Evolutionary conservation across 768 basidiomycete genomes (phyloP).

Genomic region (Lanmaoa rubissima): DNA sequence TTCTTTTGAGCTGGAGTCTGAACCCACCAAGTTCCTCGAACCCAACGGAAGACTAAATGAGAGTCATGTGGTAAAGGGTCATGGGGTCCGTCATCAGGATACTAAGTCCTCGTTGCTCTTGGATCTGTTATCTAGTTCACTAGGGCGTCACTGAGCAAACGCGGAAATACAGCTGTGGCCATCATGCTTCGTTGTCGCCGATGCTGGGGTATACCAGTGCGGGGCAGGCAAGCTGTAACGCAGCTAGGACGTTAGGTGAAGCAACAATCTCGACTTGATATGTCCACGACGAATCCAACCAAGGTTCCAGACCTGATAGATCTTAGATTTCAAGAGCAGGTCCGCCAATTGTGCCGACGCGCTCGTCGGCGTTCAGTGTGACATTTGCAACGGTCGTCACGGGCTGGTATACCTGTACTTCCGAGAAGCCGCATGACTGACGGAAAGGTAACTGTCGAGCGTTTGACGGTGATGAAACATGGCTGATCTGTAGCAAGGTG

Average conservation of each 20-base stretch:
- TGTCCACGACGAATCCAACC: not conserved
- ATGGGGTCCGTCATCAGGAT: not conserved
- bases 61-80: not conserved
- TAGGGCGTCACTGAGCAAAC: not conserved
- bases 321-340: not conserved
- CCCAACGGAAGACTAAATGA: not conserved
- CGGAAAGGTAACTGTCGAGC: not conserved
- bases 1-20: not conserved
- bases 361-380: not conserved
- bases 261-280: not conserved
- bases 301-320: not conserved
- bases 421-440: not conserved
- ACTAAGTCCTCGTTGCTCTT: not conserved
- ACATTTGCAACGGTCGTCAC: not conserved
- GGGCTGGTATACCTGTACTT: not conserved
- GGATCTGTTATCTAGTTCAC: not conserved
- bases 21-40: too few species aligned
- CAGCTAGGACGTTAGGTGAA: not conserved
- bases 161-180: not conserved
- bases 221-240: not conserved
- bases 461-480: not conserved
- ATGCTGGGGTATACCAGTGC: not conserved
- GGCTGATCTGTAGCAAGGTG: not conserved
- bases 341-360: not conserved
- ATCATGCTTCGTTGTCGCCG: not conserved